phyloP scores from a whole-genome alignment of 2,329 filamentous ascomycete genomes.

The Arthrinium phaeospermum region DNA sequence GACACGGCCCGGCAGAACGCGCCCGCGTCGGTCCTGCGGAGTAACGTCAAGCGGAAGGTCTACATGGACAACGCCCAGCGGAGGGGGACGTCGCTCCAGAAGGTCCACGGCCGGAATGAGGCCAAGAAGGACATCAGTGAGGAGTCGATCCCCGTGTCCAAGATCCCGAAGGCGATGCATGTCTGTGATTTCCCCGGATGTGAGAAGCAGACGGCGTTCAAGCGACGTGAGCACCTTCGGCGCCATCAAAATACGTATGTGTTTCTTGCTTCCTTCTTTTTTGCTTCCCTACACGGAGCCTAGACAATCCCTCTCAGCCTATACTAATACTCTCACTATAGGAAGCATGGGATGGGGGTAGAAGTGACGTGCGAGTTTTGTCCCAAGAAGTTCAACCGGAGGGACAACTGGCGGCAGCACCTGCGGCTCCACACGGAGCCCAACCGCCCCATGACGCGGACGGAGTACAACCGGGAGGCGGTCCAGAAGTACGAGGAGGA shows the following conservation, averaged over 20 bases:
- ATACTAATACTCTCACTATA: neutral
- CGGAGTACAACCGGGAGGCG: slow-evolving; percentile 38
- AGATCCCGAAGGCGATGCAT: neutral
- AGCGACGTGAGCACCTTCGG: slow-evolving; percentile 61
- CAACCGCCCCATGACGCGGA: slow-evolving; percentile 39
- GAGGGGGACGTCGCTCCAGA: neutral
- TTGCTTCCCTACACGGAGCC: too few relatives aligned
- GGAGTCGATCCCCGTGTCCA: neutral
- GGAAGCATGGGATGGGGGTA: neutral
- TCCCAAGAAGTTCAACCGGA: slow-evolving; percentile 41
- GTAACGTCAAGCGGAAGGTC: neutral
- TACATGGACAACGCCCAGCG: slow-evolving; percentile 10
- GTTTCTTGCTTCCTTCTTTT: neutral
- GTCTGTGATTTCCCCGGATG: slow-evolving; percentile 22
- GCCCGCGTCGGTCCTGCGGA: neutral
- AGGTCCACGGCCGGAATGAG: slow-evolving; percentile 23
- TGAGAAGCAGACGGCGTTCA: slow-evolving; percentile 45
- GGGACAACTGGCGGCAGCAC: slow-evolving; percentile 46
- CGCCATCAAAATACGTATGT: slow-evolving; percentile 52
- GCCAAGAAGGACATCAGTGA: slow-evolving; percentile 24
- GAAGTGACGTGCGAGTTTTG: slow-evolving; percentile 27
- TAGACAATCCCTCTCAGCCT: too few relatives aligned
- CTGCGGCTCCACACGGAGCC: slow-evolving; percentile 43
- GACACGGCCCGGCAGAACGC: neutral
- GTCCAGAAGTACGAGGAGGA: slow-evolving; percentile 31